These are phyloP conservation scores for Sphenostylis stenocarpa DNA, from an alignment of 306 rosid species.

Conservation along the genomic window DNA sequence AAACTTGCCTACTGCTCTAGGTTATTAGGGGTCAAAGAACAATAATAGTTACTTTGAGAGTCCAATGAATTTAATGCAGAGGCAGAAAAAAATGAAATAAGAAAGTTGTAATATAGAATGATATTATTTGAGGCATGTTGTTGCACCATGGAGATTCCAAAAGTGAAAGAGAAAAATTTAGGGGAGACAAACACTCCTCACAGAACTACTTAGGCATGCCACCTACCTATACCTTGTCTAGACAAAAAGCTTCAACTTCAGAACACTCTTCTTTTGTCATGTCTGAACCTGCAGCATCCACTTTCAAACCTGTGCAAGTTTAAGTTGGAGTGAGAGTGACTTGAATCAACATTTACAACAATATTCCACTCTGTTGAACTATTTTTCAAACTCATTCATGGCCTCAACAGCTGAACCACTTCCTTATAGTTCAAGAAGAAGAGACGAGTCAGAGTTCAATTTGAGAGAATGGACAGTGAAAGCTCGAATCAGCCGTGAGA, in stretches of 20 bases:
- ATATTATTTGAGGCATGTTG: conserved; percentile 19
- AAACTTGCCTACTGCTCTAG: conserved; percentile 28
- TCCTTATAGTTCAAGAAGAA: conserved; percentile 44
- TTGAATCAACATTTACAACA: background rate
- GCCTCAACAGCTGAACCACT: conserved; percentile 53
- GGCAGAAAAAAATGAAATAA: conserved; percentile 22
- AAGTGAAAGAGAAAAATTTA: conserved; percentile 30
- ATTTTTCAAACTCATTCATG: conserved; percentile 29
- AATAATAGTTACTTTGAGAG: conserved; percentile 21
- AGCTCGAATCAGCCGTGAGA: conserved; percentile 54
- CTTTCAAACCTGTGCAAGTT: conserved; percentile 33
- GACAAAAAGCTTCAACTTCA: conserved; percentile 28
- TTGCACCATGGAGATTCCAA: conserved; percentile 31
- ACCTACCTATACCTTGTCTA: conserved; percentile 21
- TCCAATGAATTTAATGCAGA: conserved; percentile 26
- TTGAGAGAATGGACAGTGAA: conserved; percentile 75
- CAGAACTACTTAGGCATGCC: conserved; percentile 29
- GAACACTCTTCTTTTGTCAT: conserved; percentile 23
- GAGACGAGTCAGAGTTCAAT: conserved; percentile 75
- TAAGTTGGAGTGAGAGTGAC: conserved; percentile 8
- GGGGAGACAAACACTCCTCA: conserved; percentile 22
- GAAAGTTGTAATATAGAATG: conserved; percentile 22
- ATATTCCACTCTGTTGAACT: conserved; percentile 15
- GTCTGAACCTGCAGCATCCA: conserved; percentile 19
- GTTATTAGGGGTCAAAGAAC: conserved; percentile 36